These are phyloP conservation scores for Colletotrichum brevisporum DNA, from an alignment of 2,329 filamentous ascomycete species.

Conservation along the genomic window DNA sequence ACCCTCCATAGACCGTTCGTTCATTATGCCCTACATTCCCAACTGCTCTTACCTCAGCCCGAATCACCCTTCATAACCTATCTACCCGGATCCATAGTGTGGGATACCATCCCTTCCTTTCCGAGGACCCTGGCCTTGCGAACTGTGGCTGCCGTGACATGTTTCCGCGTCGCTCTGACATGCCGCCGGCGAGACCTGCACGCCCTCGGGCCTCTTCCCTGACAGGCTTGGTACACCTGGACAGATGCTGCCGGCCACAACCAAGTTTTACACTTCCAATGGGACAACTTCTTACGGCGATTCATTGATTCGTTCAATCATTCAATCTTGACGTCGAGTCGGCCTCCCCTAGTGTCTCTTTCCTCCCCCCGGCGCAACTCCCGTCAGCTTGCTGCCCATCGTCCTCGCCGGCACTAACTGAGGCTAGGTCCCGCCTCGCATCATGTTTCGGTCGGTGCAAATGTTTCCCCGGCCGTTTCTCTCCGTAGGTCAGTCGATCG, in stretches of 20 bases:
- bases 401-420: background rate
- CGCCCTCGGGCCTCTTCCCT: conserved; percentile 28
- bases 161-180: conserved; percentile 14
- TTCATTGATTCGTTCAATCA: background rate
- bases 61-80: background rate
- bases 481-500: background rate
- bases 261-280: conserved; percentile 4
- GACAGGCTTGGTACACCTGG: conserved; percentile 35
- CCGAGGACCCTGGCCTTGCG: background rate
- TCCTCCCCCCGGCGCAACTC: conserved; percentile 7
- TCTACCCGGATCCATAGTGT: too few relatives aligned
- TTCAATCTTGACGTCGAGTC: conserved; percentile 9
- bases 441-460: conserved; percentile 4
- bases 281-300: conserved; percentile 9
- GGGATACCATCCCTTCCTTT: too few relatives aligned
- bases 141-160: conserved; percentile 20
- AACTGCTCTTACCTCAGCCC: background rate
- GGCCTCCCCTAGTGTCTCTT: background rate
- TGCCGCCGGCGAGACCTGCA: conserved; percentile 7
- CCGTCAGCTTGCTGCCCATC: background rate
- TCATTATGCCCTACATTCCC: background rate
- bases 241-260: conserved; percentile 14
- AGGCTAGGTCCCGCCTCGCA: background rate
- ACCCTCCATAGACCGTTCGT: background rate
- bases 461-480: conserved; percentile 19